phyloP scores from a whole-genome alignment of 2,329 filamentous ascomycete species.

The Pestalotiopsis sp. region DNA sequence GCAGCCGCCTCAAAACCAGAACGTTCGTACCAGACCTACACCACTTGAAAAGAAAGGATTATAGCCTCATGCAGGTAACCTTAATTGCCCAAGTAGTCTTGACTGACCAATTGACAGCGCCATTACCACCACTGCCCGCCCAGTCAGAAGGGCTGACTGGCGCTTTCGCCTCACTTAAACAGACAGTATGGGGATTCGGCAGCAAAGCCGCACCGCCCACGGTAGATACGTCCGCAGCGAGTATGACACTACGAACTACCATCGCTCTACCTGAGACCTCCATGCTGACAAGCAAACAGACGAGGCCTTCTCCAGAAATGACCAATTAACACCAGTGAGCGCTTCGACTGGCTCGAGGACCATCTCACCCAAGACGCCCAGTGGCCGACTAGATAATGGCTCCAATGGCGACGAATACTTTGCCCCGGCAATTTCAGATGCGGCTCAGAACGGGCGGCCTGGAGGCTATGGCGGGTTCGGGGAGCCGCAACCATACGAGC shows the following conservation, averaged over 20 bases:
- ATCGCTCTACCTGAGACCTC: not conserved
- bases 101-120: conserved; percentile 3
- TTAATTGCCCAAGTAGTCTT: not conserved
- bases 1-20: conserved; percentile 45
- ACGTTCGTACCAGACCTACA: conserved; percentile 31
- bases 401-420: conserved; percentile 48
- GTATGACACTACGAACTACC: conserved; percentile 41
- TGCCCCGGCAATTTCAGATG: conserved; percentile 45
- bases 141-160: conserved; percentile 34
- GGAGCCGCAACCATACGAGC: conserved; percentile 37
- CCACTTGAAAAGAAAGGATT: not conserved
- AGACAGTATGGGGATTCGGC: conserved; percentile 38
- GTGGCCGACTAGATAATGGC: conserved; percentile 44
- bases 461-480: conserved; percentile 54
- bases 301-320: conserved; percentile 54
- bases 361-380: conserved; percentile 64
- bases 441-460: conserved; percentile 42
- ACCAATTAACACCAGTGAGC: conserved; percentile 66
- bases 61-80: not conserved
- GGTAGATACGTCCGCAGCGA: conserved; percentile 60
- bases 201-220: conserved; percentile 49
- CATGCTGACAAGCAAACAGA: conserved; percentile 39
- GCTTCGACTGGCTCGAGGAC: conserved; percentile 60
- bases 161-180: conserved; percentile 39
- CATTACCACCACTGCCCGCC: conserved; percentile 17